Evolutionary conservation across 2,329 filamentous ascomycete species (phyloP).

Genomic region (Cladorrhinum sp.): DNA sequence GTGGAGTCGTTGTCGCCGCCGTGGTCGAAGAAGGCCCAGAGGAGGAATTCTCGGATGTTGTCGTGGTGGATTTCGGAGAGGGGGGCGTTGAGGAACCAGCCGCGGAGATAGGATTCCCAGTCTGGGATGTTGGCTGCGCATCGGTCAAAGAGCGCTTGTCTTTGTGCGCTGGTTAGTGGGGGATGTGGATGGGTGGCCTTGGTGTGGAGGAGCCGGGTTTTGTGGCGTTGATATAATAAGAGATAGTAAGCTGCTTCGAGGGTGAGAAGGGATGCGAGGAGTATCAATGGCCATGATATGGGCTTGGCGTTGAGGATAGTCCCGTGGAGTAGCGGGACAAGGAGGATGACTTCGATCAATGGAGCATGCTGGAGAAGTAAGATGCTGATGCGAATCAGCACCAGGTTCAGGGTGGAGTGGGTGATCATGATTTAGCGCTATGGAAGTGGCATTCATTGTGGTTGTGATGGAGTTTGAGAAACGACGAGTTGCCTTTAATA

Average conservation of each 20-base stretch:
- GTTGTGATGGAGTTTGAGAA: too few relatives aligned
- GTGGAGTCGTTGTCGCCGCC: constrained; percentile 35
- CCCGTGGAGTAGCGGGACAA: constrained; percentile 24
- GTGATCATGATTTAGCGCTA: constrained; percentile 34
- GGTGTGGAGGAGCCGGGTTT: constrained; percentile 35
- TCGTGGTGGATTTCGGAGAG: constrained; percentile 58
- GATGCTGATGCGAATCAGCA: constrained; percentile 46
- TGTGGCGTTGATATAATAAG: constrained; percentile 43
- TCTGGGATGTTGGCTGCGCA: constrained; percentile 55
- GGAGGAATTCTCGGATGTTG: constrained; percentile 64
- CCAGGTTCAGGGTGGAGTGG: constrained; percentile 37
- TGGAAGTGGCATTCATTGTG: too few relatives aligned
- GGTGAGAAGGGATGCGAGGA: constrained; percentile 30
- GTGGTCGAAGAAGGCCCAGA: constrained; percentile 64
- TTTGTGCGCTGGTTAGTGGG: constrained; percentile 43
- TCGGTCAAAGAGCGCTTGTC: constrained; percentile 54
- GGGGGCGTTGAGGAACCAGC: constrained; percentile 65
- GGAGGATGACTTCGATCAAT: constrained; percentile 36
- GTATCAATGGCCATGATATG: constrained; percentile 18
- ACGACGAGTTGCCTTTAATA: too few relatives aligned
- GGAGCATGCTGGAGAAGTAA: constrained; percentile 43
- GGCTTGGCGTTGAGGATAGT: constrained; percentile 14
- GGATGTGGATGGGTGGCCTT: constrained; percentile 40
- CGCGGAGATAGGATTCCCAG: constrained; percentile 53
- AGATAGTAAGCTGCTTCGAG: constrained; percentile 44